Evolutionary conservation across 2,329 filamentous ascomycete genomes (phyloP).

Genomic region (Xylariaceae sp.): DNA sequence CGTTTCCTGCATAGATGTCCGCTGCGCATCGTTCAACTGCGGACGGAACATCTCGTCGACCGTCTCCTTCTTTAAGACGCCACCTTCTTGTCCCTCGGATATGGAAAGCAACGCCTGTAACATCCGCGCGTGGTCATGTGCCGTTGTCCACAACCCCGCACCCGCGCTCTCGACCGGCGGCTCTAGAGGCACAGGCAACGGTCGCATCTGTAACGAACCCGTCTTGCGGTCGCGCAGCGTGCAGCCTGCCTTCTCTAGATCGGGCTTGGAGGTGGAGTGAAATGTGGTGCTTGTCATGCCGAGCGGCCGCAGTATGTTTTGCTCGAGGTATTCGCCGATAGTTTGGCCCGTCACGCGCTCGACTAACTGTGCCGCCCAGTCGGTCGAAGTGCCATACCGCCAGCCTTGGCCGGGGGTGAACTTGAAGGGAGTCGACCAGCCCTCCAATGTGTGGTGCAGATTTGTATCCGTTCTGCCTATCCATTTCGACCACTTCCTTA

Average conservation of each 20-base stretch:
- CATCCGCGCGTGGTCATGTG: neutral
- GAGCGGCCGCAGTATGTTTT: neutral
- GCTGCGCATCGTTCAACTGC: neutral
- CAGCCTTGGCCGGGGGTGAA: conserved; percentile 2
- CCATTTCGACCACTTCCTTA: neutral
- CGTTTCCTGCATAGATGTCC: neutral
- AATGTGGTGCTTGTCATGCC: neutral
- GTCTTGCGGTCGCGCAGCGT: too few species aligned
- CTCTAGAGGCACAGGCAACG: neutral
- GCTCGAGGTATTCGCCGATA: neutral
- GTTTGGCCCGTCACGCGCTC: neutral
- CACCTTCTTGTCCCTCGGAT: too few species aligned
- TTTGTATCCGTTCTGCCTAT: neutral
- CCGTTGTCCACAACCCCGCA: neutral
- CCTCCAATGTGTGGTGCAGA: conserved; percentile 1
- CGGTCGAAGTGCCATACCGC: neutral
- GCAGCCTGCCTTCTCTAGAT: neutral
- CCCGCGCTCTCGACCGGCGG: neutral
- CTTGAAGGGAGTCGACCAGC: neutral
- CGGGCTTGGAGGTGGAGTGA: too few species aligned
- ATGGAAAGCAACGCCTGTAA: neutral
- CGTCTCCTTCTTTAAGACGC: neutral
- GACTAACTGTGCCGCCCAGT: neutral
- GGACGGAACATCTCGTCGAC: neutral
- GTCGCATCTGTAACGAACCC: neutral